These are phyloP conservation scores for Monosporozyma aquatica DNA, from an alignment of 805 yeast genomes.

Conservation along the genomic window DNA sequence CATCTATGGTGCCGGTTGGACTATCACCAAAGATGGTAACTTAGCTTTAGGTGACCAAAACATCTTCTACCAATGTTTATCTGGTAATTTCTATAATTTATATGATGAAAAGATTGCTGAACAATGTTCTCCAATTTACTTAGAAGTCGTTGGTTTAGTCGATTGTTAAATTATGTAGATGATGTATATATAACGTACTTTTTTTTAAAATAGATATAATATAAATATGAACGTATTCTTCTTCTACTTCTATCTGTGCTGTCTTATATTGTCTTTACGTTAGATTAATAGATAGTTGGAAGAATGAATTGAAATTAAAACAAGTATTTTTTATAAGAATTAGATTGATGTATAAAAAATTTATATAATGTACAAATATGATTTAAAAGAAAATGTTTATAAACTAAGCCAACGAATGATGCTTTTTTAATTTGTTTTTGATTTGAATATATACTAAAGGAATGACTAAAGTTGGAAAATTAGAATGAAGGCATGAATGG, in stretches of 20 bases:
- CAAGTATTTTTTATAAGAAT: no score
- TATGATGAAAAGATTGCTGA: constrained; percentile 46
- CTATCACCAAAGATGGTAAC: constrained; percentile 41
- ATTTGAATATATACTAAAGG: constrained; percentile 1
- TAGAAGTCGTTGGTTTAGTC: constrained; percentile 42
- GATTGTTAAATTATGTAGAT: constrained; percentile 25
- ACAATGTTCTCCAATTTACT: constrained; percentile 49
- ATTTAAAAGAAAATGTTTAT: not conserved
- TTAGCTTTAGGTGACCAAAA: constrained; percentile 50
- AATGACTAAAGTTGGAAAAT: not conserved
- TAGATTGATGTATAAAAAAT: not conserved
- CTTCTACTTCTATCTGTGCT: no score
- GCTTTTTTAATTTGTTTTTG: no score
- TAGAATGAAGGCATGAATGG: not conserved
- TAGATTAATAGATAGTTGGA: no score
- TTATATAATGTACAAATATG: not conserved
- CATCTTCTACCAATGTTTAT: constrained; percentile 54
- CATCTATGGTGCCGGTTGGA: constrained; percentile 53
- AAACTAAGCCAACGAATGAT: not conserved
- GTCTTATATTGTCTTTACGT: no score
- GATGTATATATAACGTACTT: not conserved
- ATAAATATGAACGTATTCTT: no score
- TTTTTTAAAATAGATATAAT: not conserved
- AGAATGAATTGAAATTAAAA: no score
- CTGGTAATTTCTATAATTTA: constrained; percentile 61